Evolutionary conservation across 345 rosid genomes (phyloP), one percentile per base, ranked within the genome.

Genomic region (Turnera subulata): DNA sequence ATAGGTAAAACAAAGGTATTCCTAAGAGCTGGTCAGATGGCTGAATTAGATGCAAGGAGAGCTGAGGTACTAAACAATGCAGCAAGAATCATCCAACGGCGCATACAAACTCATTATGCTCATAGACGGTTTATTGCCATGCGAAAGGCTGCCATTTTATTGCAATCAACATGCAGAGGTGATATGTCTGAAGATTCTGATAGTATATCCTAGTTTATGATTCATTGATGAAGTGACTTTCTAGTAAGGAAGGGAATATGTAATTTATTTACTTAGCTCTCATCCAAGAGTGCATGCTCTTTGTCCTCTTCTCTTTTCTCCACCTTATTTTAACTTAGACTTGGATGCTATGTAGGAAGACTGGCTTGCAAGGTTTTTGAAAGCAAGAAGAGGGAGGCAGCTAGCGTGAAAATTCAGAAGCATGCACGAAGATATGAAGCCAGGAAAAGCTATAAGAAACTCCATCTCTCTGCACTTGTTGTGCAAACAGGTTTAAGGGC

Each of bases 11-110:
- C 97, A 42, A 93, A 93, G 82, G 79, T 93, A 38, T 93, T 93
- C 73, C 72, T 93, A 63, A 81, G 99, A 73, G 97, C 96, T 12
- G 99, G 99, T 65, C 99, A 93, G 79, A 93, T 93, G 99, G 99
- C 99, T 63, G 99, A 93, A 74, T 73, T 93, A 50, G 99, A 93
- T 65, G 85, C 96, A 53, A 67, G 84, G 60, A 86, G 99, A 61
- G 69, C 97, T 35, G 89, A 78, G 70, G 84, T 93, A 14, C 88
- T 93, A 67, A 82, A 73, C 58, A 71, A 24, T 48, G 99, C 97
- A 54, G 99, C 99, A 11, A 89, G 78, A 81, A 82, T 71, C 1
- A 82, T 93, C 66, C 99, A 93, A 70, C 66, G 94, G 38, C 83
- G 88, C 0, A 64, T 89, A 52, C 70, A 81, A 18, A 89, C 99